A percentile compares a stretch with the other conserved stretches of the same genome.
Evolutionary conservation across 2,329 filamentous ascomycete genomes (phyloP).

Genomic region (Hypomyces perniciosus): DNA sequence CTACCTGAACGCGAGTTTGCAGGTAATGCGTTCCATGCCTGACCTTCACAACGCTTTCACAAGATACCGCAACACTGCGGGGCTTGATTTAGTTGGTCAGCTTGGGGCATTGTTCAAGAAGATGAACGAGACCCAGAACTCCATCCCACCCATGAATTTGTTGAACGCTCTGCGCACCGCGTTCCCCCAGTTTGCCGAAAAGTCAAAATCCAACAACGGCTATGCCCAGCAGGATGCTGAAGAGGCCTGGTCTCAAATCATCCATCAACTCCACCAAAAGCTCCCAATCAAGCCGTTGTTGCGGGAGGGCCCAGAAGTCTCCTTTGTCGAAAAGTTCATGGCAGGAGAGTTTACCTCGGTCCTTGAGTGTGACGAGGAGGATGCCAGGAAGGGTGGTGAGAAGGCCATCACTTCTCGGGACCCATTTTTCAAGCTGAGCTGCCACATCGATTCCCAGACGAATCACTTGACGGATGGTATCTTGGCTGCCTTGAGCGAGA

Average conservation of each 20-base stretch:
- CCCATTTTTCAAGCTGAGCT: constrained; percentile 85
- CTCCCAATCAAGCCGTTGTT: constrained; percentile 56
- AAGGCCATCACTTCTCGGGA: constrained; percentile 62
- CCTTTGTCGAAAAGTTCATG: constrained; percentile 89
- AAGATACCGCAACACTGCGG: constrained; percentile 41
- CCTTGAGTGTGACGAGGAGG: constrained; percentile 77
- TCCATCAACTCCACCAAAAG: constrained; percentile 75
- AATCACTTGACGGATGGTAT: constrained; percentile 92
- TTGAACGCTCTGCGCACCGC: constrained; percentile 69
- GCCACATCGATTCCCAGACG: constrained; percentile 80
- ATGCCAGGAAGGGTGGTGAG: constrained; percentile 69
- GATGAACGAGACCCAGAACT: constrained; percentile 83
- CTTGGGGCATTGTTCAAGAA: constrained; percentile 79
- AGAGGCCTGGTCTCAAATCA: constrained; percentile 95
- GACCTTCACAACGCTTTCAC: constrained; percentile 78
- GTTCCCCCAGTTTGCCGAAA: constrained; percentile 92
- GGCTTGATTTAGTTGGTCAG: constrained; percentile 66
- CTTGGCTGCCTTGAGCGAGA: constrained; percentile 71
- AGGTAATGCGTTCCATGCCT: constrained; percentile 80
- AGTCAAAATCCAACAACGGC: constrained; percentile 70
- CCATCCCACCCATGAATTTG: constrained; percentile 79
- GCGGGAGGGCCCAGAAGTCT: constrained; percentile 45
- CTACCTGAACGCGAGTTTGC: constrained; percentile 97
- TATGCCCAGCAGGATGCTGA: constrained; percentile 99
- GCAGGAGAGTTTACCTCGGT: constrained; percentile 71